A percentile compares a stretch with the other conserved stretches of the same genome.
These are phyloP conservation scores for Cordyceps javanica DNA, from an alignment of 2,329 filamentous ascomycete species.

Conservation along the genomic window DNA sequence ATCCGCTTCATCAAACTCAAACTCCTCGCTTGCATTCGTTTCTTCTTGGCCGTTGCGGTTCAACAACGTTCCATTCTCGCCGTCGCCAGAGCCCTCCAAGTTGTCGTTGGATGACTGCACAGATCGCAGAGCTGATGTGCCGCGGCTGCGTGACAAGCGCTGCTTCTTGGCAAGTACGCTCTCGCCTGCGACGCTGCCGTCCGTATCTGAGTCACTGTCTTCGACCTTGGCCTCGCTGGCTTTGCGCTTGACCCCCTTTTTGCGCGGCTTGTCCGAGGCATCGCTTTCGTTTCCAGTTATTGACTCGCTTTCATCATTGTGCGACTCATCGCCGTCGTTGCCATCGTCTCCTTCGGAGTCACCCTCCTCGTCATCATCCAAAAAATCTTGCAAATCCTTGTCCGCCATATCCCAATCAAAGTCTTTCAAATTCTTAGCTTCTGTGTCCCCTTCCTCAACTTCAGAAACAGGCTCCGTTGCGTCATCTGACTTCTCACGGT, in stretches of 20 bases:
- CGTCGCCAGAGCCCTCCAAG: conserved; percentile 1
- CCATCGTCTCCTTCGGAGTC: conserved; percentile 17
- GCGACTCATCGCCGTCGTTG: conserved; percentile 17
- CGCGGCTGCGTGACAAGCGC: conserved; percentile 37
- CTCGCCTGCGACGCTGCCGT: conserved; percentile 25
- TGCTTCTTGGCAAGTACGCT: conserved; percentile 46
- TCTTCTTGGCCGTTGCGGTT: conserved; percentile 15
- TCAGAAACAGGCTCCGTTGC: conserved; percentile 27
- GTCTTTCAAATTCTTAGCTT: conserved; percentile 41
- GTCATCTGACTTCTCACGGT: conserved; percentile 39
- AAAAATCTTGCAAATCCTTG: conserved; percentile 70
- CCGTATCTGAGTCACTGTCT: conserved; percentile 28
- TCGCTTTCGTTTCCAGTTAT: conserved; percentile 23
- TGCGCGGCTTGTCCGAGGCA: conserved; percentile 21
- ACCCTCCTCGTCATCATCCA: conserved; percentile 43
- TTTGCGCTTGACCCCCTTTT: conserved; percentile 30
- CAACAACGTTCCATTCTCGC: conserved; percentile 14
- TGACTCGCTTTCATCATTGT: background rate
- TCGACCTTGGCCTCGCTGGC: conserved; percentile 21
- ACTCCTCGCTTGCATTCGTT: conserved; percentile 24
- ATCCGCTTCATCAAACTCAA: conserved; percentile 48
- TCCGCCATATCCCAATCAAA: conserved; percentile 61
- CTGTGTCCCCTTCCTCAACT: conserved; percentile 23
- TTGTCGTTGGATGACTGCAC: conserved; percentile 36
- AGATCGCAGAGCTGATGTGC: conserved; percentile 41